Evolutionary conservation across 768 basidiomycete species (phyloP).

Genomic region (Lactarius tabidus): DNA sequence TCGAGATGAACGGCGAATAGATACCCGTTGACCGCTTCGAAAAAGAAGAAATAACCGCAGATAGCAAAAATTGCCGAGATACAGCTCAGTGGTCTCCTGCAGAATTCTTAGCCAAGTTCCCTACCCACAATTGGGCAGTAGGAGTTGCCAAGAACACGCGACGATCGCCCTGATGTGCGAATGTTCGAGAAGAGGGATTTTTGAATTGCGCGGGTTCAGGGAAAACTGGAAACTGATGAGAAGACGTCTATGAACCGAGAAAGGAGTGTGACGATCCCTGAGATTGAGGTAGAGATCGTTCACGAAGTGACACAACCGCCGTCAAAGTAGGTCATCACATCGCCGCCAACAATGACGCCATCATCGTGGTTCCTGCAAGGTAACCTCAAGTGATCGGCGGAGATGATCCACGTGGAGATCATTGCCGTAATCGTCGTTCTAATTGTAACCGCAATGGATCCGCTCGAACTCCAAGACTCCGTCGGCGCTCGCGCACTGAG

Average conservation of each 20-base stretch:
- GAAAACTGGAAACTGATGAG: background rate
- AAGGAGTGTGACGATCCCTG: background rate
- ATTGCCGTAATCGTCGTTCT: background rate
- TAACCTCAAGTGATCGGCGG: background rate
- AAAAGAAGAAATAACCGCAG: background rate
- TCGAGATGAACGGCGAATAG: background rate
- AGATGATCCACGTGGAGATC: background rate
- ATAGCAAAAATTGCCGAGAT: background rate
- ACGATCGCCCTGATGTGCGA: background rate
- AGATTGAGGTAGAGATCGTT: background rate
- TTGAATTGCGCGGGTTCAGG: background rate
- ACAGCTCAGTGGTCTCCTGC: background rate
- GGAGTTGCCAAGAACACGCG: background rate
- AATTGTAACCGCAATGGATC: background rate
- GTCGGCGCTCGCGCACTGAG: background rate
- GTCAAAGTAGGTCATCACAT: background rate
- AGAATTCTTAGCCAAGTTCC: background rate
- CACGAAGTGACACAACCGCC: background rate
- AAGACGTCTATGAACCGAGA: background rate
- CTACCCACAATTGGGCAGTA: background rate
- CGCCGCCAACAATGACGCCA: background rate
- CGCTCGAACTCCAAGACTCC: background rate
- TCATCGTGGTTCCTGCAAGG: background rate
- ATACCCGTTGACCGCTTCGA: background rate
- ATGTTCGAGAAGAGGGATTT: background rate